Evolutionary conservation across 2,329 filamentous ascomycete species (phyloP).

Genomic region (Alternaria ventricosa): DNA sequence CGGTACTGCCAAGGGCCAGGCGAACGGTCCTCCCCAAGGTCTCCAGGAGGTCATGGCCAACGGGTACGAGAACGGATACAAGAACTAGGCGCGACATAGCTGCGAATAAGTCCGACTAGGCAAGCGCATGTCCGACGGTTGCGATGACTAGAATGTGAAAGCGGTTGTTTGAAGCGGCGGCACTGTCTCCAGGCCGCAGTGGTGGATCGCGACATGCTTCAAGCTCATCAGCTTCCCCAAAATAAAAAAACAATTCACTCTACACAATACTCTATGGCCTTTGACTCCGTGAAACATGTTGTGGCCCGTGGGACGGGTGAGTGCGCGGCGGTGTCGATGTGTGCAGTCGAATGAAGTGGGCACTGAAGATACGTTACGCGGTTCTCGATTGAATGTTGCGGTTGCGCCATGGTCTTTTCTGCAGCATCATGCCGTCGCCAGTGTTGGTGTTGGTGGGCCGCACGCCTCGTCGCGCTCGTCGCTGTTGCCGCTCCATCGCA

Average conservation of each 20-base stretch:
- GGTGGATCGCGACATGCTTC: conserved; percentile 3
- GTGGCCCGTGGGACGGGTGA: not conserved
- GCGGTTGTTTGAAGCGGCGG: conserved; percentile 7
- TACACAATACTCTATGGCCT: not conserved
- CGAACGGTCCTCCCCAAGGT: conserved; percentile 25
- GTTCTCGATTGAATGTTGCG: not conserved
- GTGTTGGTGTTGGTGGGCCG: not conserved
- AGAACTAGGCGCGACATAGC: conserved; percentile 31
- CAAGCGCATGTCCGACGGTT: conserved; percentile 13
- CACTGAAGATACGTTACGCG: not conserved
- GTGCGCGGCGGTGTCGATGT: not conserved
- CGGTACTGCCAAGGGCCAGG: conserved; percentile 26
- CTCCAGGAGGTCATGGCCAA: conserved; percentile 38
- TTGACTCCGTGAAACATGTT: not conserved
- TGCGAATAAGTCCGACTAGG: conserved; percentile 21
- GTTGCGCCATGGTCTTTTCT: not conserved
- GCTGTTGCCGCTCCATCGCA: not conserved
- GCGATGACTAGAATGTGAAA: conserved; percentile 4
- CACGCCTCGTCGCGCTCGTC: not conserved
- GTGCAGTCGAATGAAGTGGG: not conserved
- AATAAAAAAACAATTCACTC: conserved; percentile 1
- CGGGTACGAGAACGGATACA: conserved; percentile 41
- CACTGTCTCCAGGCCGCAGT: not conserved
- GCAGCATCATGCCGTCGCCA: not conserved
- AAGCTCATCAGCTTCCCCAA: conserved; percentile 7